phyloP scores from a whole-genome alignment of 441 rosid genomes.

The Breynia disticha region DNA sequence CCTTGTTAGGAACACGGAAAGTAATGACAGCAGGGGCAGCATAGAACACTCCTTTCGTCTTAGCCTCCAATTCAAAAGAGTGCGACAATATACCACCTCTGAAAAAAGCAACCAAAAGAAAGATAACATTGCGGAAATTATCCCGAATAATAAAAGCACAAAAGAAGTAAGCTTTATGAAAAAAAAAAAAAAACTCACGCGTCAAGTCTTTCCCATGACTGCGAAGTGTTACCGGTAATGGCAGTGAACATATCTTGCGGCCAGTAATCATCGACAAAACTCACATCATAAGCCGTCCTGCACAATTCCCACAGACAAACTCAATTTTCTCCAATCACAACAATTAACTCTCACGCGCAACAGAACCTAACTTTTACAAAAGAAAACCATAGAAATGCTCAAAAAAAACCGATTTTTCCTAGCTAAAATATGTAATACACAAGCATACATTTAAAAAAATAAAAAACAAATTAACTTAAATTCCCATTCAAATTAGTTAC shows the following conservation, averaged over 20 bases:
- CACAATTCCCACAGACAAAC: neutral
- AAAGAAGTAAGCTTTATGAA: neutral
- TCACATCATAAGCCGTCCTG: conserved; percentile 87
- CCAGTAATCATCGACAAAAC: conserved; percentile 60
- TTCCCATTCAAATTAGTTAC: no score
- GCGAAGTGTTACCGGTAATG: conserved; percentile 65
- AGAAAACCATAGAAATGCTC: no score
- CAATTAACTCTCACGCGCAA: no score
- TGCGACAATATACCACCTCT: conserved; percentile 82
- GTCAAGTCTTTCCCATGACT: conserved; percentile 93
- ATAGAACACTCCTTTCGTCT: conserved; percentile 60
- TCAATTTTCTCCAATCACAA: neutral
- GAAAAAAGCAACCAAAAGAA: conserved; percentile 12
- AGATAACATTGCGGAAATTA: neutral
- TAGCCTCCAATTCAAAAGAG: conserved; percentile 76
- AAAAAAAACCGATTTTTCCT: no score
- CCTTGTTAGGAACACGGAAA: conserved; percentile 84
- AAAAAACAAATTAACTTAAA: no score
- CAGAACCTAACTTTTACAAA: no score
- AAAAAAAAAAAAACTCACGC: conserved; percentile 44
- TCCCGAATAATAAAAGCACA: neutral
- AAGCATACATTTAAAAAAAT: no score
- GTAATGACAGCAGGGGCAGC: conserved; percentile 81
- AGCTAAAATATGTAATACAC: no score
- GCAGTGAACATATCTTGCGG: conserved; percentile 45